A percentile compares a stretch with the other conserved stretches of the same genome.
phyloP scores from a whole-genome alignment of 306 rosid genomes.

The Cicer bijugum region DNA sequence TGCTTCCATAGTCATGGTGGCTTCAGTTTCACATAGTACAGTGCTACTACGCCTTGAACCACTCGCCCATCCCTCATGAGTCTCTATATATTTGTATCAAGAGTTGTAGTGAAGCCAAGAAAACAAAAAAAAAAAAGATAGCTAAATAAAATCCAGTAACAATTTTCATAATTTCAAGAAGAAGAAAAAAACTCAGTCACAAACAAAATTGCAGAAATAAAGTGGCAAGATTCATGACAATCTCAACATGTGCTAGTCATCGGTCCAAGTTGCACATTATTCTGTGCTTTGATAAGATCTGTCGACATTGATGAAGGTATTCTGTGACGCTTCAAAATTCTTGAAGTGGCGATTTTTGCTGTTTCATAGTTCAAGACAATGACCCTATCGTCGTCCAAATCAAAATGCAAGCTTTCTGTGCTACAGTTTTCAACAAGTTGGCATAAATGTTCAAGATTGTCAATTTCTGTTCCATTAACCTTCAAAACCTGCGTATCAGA shows the following conservation, averaged over 20 bases:
- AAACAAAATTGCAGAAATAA: not conserved
- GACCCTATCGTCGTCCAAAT: slow-evolving; percentile 87
- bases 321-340: slow-evolving; percentile 78
- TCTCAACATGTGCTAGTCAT: slow-evolving; percentile 36
- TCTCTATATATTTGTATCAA: too few relatives aligned
- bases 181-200: not conserved
- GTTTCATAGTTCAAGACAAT: slow-evolving; percentile 62
- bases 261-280: slow-evolving; percentile 33
- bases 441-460: slow-evolving; percentile 73
- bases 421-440: slow-evolving; percentile 69
- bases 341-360: slow-evolving; percentile 74
- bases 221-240: not conserved
- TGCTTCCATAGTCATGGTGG: too few relatives aligned
- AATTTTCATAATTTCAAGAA: not conserved
- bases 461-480: slow-evolving; percentile 75
- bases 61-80: not conserved
- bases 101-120: not conserved
- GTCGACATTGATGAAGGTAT: slow-evolving; percentile 71
- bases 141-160: not conserved
- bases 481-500: slow-evolving; percentile 67
- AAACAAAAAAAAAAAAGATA: not conserved
- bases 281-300: slow-evolving; percentile 58
- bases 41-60: too few relatives aligned
- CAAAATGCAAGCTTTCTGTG: slow-evolving; percentile 68
- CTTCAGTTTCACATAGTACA: too few relatives aligned